Evolutionary conservation across 2,329 filamentous ascomycete species (phyloP).

Genomic region (Ophiostoma australiae): DNA sequence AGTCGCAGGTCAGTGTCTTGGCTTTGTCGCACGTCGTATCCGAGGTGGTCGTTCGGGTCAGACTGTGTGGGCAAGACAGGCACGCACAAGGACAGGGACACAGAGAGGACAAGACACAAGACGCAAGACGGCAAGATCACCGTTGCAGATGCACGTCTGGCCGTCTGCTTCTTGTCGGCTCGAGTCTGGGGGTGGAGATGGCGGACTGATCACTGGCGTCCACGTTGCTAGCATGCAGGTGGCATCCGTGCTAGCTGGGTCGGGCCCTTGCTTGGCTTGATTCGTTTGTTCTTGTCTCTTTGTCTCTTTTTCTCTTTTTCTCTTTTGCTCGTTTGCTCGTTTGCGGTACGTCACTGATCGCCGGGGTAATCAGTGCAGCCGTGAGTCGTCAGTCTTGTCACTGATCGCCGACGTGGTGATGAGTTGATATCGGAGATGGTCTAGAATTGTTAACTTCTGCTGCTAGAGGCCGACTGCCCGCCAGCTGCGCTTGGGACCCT

Average conservation of each 20-base stretch:
- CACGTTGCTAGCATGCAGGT: background rate
- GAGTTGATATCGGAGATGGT: too few relatives aligned
- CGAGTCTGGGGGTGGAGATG: background rate
- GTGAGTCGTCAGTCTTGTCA: too few relatives aligned
- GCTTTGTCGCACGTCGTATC: slow-evolving; percentile 14
- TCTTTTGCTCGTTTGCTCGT: background rate
- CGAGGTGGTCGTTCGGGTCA: background rate
- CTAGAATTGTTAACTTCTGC: background rate
- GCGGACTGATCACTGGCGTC: background rate
- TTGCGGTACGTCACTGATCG: background rate
- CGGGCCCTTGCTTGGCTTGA: background rate
- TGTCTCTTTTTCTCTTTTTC: too few relatives aligned
- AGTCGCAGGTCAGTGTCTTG: slow-evolving; percentile 3
- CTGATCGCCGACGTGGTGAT: background rate
- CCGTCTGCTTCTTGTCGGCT: slow-evolving; percentile 1
- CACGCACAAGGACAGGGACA: background rate
- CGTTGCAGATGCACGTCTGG: slow-evolving; percentile 15
- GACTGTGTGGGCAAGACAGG: background rate
- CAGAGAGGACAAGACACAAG: background rate
- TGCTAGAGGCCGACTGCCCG: background rate
- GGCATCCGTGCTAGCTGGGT: background rate
- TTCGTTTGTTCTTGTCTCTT: too few relatives aligned
- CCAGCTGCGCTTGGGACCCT: background rate
- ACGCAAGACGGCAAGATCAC: background rate
- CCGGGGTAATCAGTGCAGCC: background rate